Base-by-base conservation (phyloP, 1,284 basidiomycete species). In the Puccinia horiana region DNA sequence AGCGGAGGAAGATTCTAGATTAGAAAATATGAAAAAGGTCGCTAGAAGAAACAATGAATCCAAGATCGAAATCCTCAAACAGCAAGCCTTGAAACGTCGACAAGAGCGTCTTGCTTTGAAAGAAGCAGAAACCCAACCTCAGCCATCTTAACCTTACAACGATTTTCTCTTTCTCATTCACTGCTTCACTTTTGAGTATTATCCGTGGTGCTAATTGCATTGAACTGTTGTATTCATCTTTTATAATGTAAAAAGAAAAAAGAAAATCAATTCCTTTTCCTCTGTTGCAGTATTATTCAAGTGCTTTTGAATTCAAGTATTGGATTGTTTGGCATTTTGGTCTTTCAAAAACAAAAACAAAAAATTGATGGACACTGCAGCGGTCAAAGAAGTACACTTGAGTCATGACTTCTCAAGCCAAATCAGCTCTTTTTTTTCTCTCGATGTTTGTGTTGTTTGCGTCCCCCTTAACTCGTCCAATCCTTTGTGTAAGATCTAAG, bases 21-120 rank as follows among this genome's bases (percentile, higher is more conserved):
- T 52, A 42, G 81, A 82, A 23, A 47, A 69, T 16, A 11, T 70
- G n/a, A 69, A 56, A n/a, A 82, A 82, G n/a, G 37, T 76, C n/a
- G 65, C 73, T 70, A 52, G 56, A 76, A 26, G 81, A 29, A 82
- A 76, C 35, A 74, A 82, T 70, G 61, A 70, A 54, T 56, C 61
- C 29, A 82, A 76, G 61, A 65, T 82, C 40, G 81, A 76, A 69
- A 18, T 67, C 40, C 74, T 82, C 23, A 76, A 76, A 82, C 47
- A 65, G 37, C 29, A 82, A 61, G 81, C 81, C 14, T 18, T 67
- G 29, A 74, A 76, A 58, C 58, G 81, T 42, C 76, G 74, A 58
- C 47, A 70, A 23, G 73, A 74, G 40, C 54, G 79, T 1, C 37
- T 32, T 29, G 69, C 69, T 18, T 49, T 70, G 42, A 70, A 70